Evolutionary conservation across 2,329 filamentous ascomycete species (phyloP).

Genomic region (Monosporascus sp.): DNA sequence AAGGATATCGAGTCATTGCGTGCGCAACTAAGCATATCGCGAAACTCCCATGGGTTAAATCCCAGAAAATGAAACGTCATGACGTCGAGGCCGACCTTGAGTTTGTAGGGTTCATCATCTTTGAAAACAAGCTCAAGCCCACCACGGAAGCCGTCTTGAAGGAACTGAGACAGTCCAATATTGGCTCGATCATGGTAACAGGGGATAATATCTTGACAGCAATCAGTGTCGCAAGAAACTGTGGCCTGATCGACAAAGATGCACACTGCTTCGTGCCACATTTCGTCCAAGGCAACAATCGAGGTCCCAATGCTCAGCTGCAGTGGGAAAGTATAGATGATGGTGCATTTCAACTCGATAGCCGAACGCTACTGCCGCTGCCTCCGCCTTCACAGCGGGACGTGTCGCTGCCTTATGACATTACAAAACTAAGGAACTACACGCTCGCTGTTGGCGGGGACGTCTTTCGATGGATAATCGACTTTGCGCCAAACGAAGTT

Average conservation of each 20-base stretch:
- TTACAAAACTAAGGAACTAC: slow-evolving; percentile 77
- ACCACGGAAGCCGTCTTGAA: slow-evolving; percentile 76
- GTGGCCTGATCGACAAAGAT: slow-evolving; percentile 71
- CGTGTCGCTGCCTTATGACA: slow-evolving; percentile 79
- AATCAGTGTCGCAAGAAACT: slow-evolving; percentile 91
- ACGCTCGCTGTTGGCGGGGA: slow-evolving; percentile 87
- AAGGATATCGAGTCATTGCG: slow-evolving; percentile 93
- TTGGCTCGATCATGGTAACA: slow-evolving; percentile 92
- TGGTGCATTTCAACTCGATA: slow-evolving; percentile 69
- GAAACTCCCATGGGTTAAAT: slow-evolving; percentile 88
- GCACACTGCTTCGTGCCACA: slow-evolving; percentile 91
- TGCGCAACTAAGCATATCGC: slow-evolving; percentile 86
- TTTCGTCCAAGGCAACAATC: slow-evolving; percentile 68
- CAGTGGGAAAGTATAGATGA: slow-evolving; percentile 97
- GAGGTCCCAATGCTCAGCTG: slow-evolving; percentile 68
- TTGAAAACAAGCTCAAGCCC: slow-evolving; percentile 96
- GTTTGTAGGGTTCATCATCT: slow-evolving; percentile 95
- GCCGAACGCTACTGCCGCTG: slow-evolving; percentile 72
- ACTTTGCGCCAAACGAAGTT: slow-evolving; percentile 78
- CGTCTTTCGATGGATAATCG: slow-evolving; percentile 93
- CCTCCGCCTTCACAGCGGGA: slow-evolving; percentile 68
- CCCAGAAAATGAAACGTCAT: slow-evolving; percentile 85
- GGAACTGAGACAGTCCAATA: slow-evolving; percentile 77
- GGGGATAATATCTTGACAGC: slow-evolving; percentile 97
- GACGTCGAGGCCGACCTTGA: slow-evolving; percentile 81